Evolutionary conservation across 257 asterid genomes (phyloP).

Genomic region (Oldenlandia corymbosa): DNA sequence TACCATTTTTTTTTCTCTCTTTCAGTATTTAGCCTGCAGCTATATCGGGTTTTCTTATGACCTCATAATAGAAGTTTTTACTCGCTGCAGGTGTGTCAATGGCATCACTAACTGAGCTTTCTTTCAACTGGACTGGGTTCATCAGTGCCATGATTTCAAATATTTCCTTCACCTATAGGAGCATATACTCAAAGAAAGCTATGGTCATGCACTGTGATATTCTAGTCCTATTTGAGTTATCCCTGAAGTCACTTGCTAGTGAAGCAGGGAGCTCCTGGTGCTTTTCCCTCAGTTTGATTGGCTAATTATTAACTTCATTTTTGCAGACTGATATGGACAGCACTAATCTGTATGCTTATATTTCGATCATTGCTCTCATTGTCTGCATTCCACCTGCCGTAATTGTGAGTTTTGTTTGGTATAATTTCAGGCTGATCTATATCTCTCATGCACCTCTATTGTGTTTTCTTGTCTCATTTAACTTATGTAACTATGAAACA

Average conservation of each 20-base stretch:
- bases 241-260: neutral
- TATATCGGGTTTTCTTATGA: neutral
- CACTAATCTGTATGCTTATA: slow-evolving; percentile 90
- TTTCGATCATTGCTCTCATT: slow-evolving; percentile 65
- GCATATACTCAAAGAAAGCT: slow-evolving; percentile 98
- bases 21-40: neutral
- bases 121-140: slow-evolving; percentile 95
- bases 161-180: slow-evolving; percentile 97
- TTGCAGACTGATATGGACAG: slow-evolving; percentile 90
- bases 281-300: neutral
- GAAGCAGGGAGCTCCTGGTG: neutral
- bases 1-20: neutral
- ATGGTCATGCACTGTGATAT: slow-evolving; percentile 48
- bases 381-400: slow-evolving; percentile 88
- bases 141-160: slow-evolving; percentile 97
- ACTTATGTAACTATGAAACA: slow-evolving; percentile 16
- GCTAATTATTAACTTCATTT: slow-evolving; percentile 19
- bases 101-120: slow-evolving; percentile 95
- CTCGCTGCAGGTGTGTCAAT: slow-evolving; percentile 86
- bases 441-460: neutral
- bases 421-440: neutral
- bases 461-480: neutral
- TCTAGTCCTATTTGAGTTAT: neutral
- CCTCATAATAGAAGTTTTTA: slow-evolving; percentile 16
- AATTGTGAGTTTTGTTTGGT: slow-evolving; percentile 38